These are phyloP conservation scores for Ailanthus altissimus DNA, from an alignment of 345 rosid genomes.

Conservation along the genomic window DNA sequence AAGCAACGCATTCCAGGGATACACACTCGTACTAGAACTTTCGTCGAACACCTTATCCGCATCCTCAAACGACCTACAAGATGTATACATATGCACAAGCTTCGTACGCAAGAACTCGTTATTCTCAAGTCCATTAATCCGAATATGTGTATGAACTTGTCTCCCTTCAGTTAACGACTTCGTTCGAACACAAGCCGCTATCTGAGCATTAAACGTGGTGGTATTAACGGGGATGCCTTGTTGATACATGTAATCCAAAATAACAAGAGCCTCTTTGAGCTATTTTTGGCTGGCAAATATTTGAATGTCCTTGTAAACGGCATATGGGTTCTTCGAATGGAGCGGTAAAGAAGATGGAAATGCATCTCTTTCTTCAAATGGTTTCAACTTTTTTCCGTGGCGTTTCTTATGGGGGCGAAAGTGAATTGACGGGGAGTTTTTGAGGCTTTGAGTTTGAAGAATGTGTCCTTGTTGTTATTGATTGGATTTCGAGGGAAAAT, in stretches of 20 bases:
- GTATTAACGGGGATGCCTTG: constrained; percentile 73
- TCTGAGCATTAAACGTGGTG: constrained; percentile 71
- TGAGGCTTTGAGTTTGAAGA: constrained; percentile 25
- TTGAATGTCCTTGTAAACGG: constrained; percentile 63
- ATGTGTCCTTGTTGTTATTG: constrained; percentile 18
- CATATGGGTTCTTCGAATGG: constrained; percentile 57
- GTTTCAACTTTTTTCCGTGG: constrained; percentile 26
- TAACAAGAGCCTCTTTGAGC: constrained; percentile 67
- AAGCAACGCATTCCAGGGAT: constrained; percentile 85
- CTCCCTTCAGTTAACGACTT: constrained; percentile 58
- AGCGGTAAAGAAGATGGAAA: constrained; percentile 70
- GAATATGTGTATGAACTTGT: constrained; percentile 60
- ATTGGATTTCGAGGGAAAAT: constrained; percentile 28
- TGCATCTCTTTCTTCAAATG: constrained; percentile 53
- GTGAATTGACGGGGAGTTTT: constrained; percentile 13
- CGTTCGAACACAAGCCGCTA: constrained; percentile 68
- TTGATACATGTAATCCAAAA: constrained; percentile 68
- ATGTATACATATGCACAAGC: constrained; percentile 68
- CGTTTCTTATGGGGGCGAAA: constrained; percentile 23
- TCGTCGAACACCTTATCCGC: constrained; percentile 69
- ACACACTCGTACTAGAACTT: constrained; percentile 48
- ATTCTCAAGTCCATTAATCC: constrained; percentile 67
- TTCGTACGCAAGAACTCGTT: constrained; percentile 68
- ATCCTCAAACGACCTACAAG: constrained; percentile 66
- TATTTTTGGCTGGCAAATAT: constrained; percentile 62